Evolutionary conservation across 352 stramenopile species (phyloP).

Genomic region (Plasmopara muralis): DNA sequence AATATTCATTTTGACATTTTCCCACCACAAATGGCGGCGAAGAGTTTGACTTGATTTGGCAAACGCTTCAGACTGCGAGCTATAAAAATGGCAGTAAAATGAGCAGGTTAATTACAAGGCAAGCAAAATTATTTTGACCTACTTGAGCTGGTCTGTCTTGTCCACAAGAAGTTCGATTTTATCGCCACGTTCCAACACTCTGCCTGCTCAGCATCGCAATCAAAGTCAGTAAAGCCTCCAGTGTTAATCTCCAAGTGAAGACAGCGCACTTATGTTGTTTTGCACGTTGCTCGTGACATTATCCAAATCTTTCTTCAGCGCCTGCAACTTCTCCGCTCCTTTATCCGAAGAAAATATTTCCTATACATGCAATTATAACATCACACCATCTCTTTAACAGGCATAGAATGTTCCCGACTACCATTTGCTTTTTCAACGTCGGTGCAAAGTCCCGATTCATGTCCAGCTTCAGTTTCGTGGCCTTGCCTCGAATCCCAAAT

Average conservation of each 20-base stretch:
- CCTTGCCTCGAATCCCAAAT: conserved; percentile 82
- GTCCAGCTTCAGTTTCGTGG: conserved; percentile 83
- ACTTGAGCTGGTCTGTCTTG: conserved; percentile 86
- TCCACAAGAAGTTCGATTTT: conserved; percentile 85
- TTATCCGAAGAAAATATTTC: conserved; percentile 73
- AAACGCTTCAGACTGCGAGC: conserved; percentile 75
- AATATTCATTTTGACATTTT: conserved; percentile 87
- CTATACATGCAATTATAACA: conserved; percentile 20
- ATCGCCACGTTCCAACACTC: conserved; percentile 79
- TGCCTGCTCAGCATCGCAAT: conserved; percentile 30
- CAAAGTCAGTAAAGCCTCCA: conserved; percentile 1
- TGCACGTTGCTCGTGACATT: conserved; percentile 74
- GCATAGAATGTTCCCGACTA: conserved; percentile 5
- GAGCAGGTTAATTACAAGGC: conserved; percentile 2
- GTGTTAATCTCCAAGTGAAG: background rate
- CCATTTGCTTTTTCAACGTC: conserved; percentile 83
- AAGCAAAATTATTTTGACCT: background rate
- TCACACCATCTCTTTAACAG: background rate
- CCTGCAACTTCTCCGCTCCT: conserved; percentile 69
- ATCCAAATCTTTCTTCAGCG: conserved; percentile 76
- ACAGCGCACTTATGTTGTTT: conserved; percentile 69
- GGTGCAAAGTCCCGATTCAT: conserved; percentile 83
- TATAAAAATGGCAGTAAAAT: conserved; percentile 9
- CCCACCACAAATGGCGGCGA: conserved; percentile 74
- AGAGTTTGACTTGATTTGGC: conserved; percentile 77